Percentiles rank a stretch among this genome's conserved stretches.
phyloP scores from a whole-genome alignment of 768 basidiomycete genomes.

The Xerocomellus dryophilus region DNA sequence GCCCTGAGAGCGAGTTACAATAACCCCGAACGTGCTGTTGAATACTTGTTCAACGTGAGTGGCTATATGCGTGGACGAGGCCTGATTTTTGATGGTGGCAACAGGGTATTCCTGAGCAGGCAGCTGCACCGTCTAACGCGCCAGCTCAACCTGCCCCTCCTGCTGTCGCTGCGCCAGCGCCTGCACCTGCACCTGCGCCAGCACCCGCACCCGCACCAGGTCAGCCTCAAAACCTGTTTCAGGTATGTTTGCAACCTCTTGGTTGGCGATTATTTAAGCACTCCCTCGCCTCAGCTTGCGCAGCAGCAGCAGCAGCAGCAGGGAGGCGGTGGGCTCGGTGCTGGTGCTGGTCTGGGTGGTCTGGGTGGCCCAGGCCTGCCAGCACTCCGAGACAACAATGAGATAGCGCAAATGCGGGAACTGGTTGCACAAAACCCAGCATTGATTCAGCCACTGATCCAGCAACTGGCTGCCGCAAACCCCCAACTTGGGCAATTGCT shows the following conservation, averaged over 20 bases:
- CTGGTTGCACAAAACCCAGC: constrained; percentile 75
- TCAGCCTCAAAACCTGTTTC: constrained; percentile 83
- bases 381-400: constrained; percentile 58
- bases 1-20: constrained; percentile 94
- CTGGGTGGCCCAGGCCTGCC: constrained; percentile 41
- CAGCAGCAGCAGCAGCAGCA: constrained; percentile 57
- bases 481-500: constrained; percentile 71
- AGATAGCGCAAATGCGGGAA: constrained; percentile 70
- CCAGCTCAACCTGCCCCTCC: constrained; percentile 36
- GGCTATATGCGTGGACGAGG: not conserved
- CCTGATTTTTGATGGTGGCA: constrained; percentile 10
- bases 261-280: not conserved
- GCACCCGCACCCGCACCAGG: constrained; percentile 35
- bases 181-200: constrained; percentile 32
- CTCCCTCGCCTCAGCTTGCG: constrained; percentile 50
- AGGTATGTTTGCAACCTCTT: constrained; percentile 42
- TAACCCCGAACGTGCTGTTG: constrained; percentile 97
- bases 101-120: constrained; percentile 71
- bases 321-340: constrained; percentile 24
- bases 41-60: constrained; percentile 90
- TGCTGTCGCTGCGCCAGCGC: constrained; percentile 32
- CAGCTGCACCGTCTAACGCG: constrained; percentile 39
- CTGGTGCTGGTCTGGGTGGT: constrained; percentile 20
- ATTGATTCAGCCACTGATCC: constrained; percentile 73
- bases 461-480: constrained; percentile 74